Evolutionary conservation across 202 grass and related monocot species (phyloP), one percentile per base, ranked within the genome.

Genomic region (Saccharum hybrid): DNA sequence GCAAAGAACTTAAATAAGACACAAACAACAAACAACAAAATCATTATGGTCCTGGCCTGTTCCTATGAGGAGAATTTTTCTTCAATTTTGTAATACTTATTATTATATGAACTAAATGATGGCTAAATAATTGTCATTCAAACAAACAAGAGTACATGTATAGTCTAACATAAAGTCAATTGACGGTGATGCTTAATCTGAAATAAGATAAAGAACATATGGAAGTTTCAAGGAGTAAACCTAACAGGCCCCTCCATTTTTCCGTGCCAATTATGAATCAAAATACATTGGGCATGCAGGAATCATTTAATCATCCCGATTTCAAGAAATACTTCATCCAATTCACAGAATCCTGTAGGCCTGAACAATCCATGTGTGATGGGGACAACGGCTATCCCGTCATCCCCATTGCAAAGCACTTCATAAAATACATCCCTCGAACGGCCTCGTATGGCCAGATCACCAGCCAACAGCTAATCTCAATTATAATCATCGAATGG

Each of bases 1-100:
- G 74, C 63, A 66, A 38, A 87, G 3, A 76, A 70, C 15, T 51
- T 84, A 10, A 72, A 77, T 40, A 66, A 21, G 21, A 57, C 39
- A 37, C 1, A 33, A 78, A 78, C 3, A 76, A 41, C 10, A 78
- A 30, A 18, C 4, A 77, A 77, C 40, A 71, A 78, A 38, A 23
- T n/a, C 6, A 41, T 42, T 22, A 70, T n/a, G 16, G 41, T 12
- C n/a, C 23, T 14, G 18, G 48, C 52, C 57, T 72, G 14, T 41
- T 71, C 68, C 22, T 6, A 42, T 31, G 49, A 81, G 66, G 34
- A 41, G 0, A 18, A 30, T 30, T 42, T 71, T 60, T 3, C 26
- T 42, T 19, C 8, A 61, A 18, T 68, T 30, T 33, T 33, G 37
- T 31, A 43, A 11, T 10, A 41, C 12, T 56, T 46, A 46, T 46